Evolutionary conservation across 768 basidiomycete species (phyloP).

Genomic region (Tulasnella sp.): DNA sequence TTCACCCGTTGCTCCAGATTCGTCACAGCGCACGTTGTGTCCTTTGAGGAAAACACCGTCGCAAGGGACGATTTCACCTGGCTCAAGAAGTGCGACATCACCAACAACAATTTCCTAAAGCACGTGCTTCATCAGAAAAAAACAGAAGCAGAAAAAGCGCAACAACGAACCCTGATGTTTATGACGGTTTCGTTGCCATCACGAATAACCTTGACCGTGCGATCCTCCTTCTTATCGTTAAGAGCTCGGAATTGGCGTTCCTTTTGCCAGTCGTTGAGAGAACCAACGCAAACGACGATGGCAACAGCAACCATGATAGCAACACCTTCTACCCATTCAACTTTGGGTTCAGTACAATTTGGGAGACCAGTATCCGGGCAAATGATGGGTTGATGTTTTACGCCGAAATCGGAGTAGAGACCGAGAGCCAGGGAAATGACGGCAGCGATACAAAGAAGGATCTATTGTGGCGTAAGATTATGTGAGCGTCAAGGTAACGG

Average conservation of each 20-base stretch:
- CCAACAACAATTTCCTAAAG: constrained; percentile 84
- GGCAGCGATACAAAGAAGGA: constrained; percentile 84
- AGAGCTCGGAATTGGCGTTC: constrained; percentile 87
- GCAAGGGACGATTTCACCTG: constrained; percentile 91
- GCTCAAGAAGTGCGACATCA: constrained; percentile 81
- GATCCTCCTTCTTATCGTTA: constrained; percentile 92
- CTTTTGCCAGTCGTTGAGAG: constrained; percentile 96
- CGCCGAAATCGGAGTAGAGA: constrained; percentile 85
- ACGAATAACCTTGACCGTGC: constrained; percentile 73
- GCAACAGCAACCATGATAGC: constrained; percentile 38
- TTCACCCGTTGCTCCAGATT: constrained; percentile 93
- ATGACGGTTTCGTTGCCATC: constrained; percentile 54
- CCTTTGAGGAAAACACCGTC: constrained; percentile 90
- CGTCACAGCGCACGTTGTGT: constrained; percentile 90
- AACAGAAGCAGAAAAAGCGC: background rate
- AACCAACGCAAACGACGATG: constrained; percentile 63
- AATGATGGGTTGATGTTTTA: constrained; percentile 35
- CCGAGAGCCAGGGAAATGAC: constrained; percentile 87
- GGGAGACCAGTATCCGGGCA: constrained; percentile 23
- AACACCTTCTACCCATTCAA: constrained; percentile 91
- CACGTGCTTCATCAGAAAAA: background rate
- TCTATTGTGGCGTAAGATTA: constrained; percentile 32
- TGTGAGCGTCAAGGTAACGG: background rate
- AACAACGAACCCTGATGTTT: constrained; percentile 54
- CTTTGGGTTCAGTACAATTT: constrained; percentile 45